phyloP scores from a whole-genome alignment of 768 basidiomycete species.

The Coprinopsis sp. region DNA sequence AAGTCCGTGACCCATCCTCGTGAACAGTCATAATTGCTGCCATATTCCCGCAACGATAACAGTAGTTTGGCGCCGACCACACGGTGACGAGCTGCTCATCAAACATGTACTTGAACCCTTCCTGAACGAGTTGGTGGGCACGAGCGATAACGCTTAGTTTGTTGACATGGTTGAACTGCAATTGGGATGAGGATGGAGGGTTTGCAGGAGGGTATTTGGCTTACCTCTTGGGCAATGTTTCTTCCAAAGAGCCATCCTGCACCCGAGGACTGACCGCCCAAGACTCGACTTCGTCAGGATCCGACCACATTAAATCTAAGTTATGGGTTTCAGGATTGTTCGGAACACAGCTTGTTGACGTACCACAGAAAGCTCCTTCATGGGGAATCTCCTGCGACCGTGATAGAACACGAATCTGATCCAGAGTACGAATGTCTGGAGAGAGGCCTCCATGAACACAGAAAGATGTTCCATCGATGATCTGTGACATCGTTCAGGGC shows the following conservation, averaged over 20 bases:
- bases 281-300: constrained; percentile 90
- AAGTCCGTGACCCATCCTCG: constrained; percentile 60
- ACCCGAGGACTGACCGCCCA: constrained; percentile 98
- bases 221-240: constrained; percentile 78
- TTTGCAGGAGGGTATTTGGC: constrained; percentile 10
- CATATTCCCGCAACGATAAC: constrained; percentile 71
- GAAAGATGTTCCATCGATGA: constrained; percentile 87
- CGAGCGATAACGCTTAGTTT: constrained; percentile 83
- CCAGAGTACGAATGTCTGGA: constrained; percentile 91
- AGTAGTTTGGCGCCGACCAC: constrained; percentile 91
- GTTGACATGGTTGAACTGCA: constrained; percentile 90
- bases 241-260: constrained; percentile 95
- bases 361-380: constrained; percentile 96
- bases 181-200: not conserved
- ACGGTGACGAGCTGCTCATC: constrained; percentile 88
- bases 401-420: constrained; percentile 89
- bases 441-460: constrained; percentile 97
- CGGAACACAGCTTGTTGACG: constrained; percentile 14
- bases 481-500: constrained; percentile 42
- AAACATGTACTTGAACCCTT: constrained; percentile 97
- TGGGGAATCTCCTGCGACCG: constrained; percentile 98
- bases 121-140: constrained; percentile 95
- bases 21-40: constrained; percentile 86
- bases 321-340: not conserved
- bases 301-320: constrained; percentile 97